Percentiles rank a stretch among this genome's conserved stretches.
These are phyloP conservation scores for Colletotrichum navitas DNA, from an alignment of 2,329 filamentous ascomycete species.

Conservation along the genomic window DNA sequence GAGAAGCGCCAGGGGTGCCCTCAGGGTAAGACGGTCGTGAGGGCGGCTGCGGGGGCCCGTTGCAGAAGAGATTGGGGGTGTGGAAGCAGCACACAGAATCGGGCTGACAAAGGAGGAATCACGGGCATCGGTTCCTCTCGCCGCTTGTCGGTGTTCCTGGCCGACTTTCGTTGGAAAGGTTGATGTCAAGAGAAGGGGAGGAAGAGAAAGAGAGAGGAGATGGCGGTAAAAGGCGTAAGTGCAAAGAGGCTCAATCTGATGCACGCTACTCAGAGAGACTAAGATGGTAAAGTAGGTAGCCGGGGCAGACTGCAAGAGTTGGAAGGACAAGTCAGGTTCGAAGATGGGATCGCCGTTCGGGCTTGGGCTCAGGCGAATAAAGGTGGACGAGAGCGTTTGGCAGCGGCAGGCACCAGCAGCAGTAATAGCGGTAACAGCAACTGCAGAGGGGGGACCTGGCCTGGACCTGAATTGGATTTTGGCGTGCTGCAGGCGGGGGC, in stretches of 20 bases:
- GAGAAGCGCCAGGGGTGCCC: conserved; percentile 33
- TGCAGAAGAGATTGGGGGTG: conserved; percentile 38
- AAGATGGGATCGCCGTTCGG: conserved; percentile 38
- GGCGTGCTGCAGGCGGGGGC: neutral
- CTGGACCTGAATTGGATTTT: conserved; percentile 1
- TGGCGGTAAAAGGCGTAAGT: conserved; percentile 18
- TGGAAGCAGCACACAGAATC: conserved; percentile 25
- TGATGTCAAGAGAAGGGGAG: neutral
- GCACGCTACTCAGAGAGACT: conserved; percentile 23
- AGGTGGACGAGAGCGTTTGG: conserved; percentile 30
- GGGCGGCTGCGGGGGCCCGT: conserved; percentile 41
- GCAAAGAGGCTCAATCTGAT: conserved; percentile 24
- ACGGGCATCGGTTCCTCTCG: conserved; percentile 23
- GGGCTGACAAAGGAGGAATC: conserved; percentile 27
- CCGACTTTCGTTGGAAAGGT: conserved; percentile 6
- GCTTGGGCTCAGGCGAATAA: conserved; percentile 37
- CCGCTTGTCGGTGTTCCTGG: conserved; percentile 10
- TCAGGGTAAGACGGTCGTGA: conserved; percentile 37
- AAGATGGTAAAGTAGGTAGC: conserved; percentile 4
- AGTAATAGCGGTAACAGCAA: neutral
- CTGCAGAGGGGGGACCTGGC: neutral
- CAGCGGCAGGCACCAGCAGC: conserved; percentile 10
- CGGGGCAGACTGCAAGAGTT: conserved; percentile 28
- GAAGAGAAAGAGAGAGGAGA: neutral
- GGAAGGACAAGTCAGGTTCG: conserved; percentile 37